Conservation (phyloP, 2,329 filamentous ascomycete species). For the Neonectria neomacrospora region DNA sequence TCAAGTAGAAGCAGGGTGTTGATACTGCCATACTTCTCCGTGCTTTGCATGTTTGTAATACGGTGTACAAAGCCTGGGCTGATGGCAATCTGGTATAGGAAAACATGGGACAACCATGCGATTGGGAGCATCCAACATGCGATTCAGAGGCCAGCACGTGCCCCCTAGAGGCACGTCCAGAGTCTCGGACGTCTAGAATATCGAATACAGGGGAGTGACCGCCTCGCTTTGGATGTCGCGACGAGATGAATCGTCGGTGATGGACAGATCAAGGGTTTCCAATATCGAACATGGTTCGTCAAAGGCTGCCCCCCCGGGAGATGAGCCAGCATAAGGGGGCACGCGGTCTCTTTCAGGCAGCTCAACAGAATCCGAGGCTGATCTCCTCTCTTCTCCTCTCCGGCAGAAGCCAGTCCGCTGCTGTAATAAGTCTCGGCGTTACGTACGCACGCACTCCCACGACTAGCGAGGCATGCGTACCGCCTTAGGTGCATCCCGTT, state of each 20-base stretch:
- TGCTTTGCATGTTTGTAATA: constrained; percentile 17
- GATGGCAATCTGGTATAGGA: constrained; percentile 14
- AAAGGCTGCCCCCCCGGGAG: neutral
- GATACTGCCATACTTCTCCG: constrained; percentile 5
- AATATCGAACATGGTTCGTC: neutral
- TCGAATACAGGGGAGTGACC: constrained; percentile 17
- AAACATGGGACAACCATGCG: constrained; percentile 19
- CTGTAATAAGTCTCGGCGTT: constrained; percentile 7
- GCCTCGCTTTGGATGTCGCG: neutral
- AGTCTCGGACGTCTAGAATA: constrained; percentile 23
- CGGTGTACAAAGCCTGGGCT: constrained; percentile 24
- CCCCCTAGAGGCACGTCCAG: constrained; percentile 30
- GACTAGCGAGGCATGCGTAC: constrained; percentile 14
- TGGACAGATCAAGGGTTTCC: neutral
- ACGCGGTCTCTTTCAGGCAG: neutral
- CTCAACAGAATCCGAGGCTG: neutral
- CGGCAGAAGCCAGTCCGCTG: neutral
- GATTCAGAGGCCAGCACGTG: constrained; percentile 41
- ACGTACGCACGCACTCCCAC: constrained; percentile 17
- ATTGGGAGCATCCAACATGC: constrained; percentile 33
- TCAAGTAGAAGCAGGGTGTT: neutral
- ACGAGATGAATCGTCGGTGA: constrained; percentile 18
- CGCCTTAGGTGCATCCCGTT: constrained; percentile 16
- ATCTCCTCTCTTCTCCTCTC: neutral
- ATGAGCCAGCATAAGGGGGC: neutral